Conservation (phyloP, 75 land plant species). For the Picea glauca region DNA sequence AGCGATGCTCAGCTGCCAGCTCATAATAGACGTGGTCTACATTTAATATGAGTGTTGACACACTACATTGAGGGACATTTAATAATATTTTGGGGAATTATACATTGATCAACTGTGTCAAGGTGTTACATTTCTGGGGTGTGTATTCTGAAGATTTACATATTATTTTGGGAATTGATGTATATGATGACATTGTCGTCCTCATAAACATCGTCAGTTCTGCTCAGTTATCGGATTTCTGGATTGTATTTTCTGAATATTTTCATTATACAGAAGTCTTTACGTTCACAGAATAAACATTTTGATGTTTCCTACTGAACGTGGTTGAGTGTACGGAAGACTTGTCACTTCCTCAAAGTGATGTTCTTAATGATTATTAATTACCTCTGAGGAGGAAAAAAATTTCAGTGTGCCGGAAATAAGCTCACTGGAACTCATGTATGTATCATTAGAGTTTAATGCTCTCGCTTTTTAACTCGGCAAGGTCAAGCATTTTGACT, state of each 20-base stretch:
- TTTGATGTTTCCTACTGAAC: not conserved
- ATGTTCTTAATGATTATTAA: no score
- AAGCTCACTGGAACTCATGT: no score
- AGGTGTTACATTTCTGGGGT: not conserved
- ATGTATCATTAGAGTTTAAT: no score
- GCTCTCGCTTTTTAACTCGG: no score
- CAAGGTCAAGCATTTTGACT: no score
- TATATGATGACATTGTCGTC: not conserved
- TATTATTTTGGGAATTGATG: not conserved
- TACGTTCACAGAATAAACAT: not conserved
- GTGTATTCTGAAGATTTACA: not conserved
- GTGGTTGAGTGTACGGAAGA: no score
- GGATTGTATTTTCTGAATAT: not conserved
- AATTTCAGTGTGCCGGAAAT: no score
- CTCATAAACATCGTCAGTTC: not conserved
- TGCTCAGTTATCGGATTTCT: not conserved
- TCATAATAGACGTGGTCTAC: not conserved
- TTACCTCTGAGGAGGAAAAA: no score
- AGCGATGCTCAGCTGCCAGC: not conserved
- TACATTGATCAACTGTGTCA: not conserved
- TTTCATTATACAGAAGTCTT: not conserved
- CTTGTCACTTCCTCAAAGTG: no score
- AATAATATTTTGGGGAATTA: not conserved
- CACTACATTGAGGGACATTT: not conserved
- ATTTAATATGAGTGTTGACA: no score